These are phyloP conservation scores for Pleurotus giganteus DNA, from an alignment of 768 basidiomycete genomes.

Conservation along the genomic window DNA sequence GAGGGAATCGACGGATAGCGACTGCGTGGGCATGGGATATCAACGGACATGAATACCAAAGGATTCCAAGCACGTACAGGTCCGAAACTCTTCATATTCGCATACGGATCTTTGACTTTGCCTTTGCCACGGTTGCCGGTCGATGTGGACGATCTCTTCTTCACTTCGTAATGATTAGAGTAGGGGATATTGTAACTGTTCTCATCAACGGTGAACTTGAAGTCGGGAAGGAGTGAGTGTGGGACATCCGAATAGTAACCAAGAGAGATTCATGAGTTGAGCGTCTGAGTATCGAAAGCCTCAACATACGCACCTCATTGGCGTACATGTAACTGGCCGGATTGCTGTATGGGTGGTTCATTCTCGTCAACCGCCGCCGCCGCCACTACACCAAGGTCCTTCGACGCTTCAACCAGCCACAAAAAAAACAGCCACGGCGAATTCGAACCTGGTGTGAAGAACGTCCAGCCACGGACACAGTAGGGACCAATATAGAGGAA, in stretches of 20 bases:
- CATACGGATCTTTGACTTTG: constrained; percentile 5
- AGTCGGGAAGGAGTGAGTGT: too few relatives aligned
- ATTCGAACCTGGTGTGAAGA: too few relatives aligned
- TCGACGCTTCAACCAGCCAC: neutral
- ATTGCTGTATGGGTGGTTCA: constrained; percentile 8
- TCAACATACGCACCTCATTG: constrained; percentile 3
- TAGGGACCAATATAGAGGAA: neutral
- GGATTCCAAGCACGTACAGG: neutral
- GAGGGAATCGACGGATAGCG: constrained; percentile 7
- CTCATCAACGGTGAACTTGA: neutral
- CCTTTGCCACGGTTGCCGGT: neutral
- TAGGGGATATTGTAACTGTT: neutral
- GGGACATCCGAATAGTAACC: too few relatives aligned
- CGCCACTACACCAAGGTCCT: neutral
- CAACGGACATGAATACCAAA: neutral
- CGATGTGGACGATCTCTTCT: too few relatives aligned
- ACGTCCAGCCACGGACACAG: neutral
- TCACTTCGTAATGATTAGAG: neutral
- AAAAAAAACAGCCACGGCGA: neutral
- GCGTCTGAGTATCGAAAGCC: too few relatives aligned
- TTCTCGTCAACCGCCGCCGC: neutral
- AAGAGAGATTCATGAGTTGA: too few relatives aligned
- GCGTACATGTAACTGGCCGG: constrained; percentile 6
- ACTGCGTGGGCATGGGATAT: neutral
- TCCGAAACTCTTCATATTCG: constrained; percentile 5